Evolutionary conservation across 1,139 yeast species (phyloP).

Genomic region (Candida labiduridarum): DNA sequence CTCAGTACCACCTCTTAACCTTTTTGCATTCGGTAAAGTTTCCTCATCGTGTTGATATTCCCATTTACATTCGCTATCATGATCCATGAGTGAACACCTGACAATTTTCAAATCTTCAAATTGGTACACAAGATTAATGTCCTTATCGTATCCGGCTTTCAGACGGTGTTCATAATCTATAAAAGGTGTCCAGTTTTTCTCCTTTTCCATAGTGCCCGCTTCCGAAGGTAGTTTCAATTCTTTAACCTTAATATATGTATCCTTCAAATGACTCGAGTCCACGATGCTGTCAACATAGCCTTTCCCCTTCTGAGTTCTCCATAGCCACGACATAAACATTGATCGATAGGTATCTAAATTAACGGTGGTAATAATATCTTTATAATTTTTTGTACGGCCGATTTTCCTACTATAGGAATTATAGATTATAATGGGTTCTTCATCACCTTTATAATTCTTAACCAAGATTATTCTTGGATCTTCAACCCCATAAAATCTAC

Average conservation of each 20-base stretch:
- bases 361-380: constrained; percentile 7
- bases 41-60: constrained; percentile 7
- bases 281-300: constrained; percentile 25
- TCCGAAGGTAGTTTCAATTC: constrained; percentile 27
- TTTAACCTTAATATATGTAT: constrained; percentile 23
- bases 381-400: neutral
- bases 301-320: constrained; percentile 33
- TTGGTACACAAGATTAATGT: constrained; percentile 35
- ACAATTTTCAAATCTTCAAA: constrained; percentile 40
- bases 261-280: constrained; percentile 18
- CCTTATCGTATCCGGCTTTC: constrained; percentile 25
- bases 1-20: constrained; percentile 41
- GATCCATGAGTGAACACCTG: constrained; percentile 31
- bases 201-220: constrained; percentile 21
- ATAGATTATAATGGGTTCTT: constrained; percentile 40
- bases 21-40: constrained; percentile 24
- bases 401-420: constrained; percentile 35
- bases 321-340: constrained; percentile 33
- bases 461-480: constrained; percentile 41
- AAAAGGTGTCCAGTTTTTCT: constrained; percentile 48
- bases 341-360: constrained; percentile 21
- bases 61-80: constrained; percentile 19
- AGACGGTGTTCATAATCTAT: constrained; percentile 25
- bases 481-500: constrained; percentile 43
- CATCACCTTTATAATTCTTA: constrained; percentile 32